Percentiles rank a stretch among this genome's conserved stretches.
phyloP scores from a whole-genome alignment of 1,284 basidiomycete genomes.

The Ganoderma leucocontextum region DNA sequence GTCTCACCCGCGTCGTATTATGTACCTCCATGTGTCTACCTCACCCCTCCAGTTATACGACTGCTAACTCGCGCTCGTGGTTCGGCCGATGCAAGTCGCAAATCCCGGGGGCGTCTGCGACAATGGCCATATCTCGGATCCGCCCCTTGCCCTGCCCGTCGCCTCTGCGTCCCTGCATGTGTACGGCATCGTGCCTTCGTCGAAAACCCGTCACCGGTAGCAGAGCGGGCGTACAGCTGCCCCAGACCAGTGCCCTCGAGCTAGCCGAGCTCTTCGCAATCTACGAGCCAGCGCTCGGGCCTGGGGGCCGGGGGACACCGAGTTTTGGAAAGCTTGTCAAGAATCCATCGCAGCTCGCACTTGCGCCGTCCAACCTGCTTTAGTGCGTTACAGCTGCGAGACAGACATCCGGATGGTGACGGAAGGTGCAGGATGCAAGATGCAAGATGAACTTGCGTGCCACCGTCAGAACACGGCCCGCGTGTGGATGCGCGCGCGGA shows the following conservation, averaged over 20 bases:
- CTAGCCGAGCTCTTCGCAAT: background rate
- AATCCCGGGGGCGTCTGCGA: background rate
- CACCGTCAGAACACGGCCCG: background rate
- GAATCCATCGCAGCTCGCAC: background rate
- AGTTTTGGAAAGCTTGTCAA: background rate
- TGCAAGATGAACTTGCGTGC: background rate
- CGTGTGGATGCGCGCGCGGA: background rate
- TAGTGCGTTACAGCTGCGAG: background rate
- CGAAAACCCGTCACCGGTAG: background rate
- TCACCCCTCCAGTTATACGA: background rate
- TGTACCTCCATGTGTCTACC: background rate
- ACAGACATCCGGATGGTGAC: background rate
- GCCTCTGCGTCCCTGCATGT: background rate
- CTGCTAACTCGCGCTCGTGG: background rate
- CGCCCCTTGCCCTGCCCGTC: constrained; percentile 3
- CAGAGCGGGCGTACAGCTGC: background rate
- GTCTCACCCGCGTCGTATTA: constrained; percentile 2
- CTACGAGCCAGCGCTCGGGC: constrained; percentile 7
- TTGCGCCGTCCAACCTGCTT: background rate
- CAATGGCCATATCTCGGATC: background rate
- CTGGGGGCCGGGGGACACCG: background rate
- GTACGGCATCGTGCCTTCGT: constrained; percentile 7
- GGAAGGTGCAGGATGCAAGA: background rate
- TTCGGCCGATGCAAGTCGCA: background rate
- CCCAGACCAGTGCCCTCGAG: constrained; percentile 1